A percentile compares a stretch with the other conserved stretches of the same genome.
phyloP scores from a whole-genome alignment of 139 green algal genomes.

The Dunaliella primolecta region DNA sequence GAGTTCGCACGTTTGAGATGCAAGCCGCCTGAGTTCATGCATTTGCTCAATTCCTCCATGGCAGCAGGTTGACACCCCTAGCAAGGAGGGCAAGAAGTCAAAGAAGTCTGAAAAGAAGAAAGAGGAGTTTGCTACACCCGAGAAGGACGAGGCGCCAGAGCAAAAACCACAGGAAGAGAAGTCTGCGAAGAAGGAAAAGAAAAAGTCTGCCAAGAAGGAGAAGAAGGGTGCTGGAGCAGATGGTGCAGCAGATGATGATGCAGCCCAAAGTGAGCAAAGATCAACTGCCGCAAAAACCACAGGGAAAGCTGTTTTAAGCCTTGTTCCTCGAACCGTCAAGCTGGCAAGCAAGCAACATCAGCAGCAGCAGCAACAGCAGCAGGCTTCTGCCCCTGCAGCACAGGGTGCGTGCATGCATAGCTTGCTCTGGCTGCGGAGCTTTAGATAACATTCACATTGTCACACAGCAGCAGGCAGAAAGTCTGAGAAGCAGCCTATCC shows the following conservation, averaged over 20 bases:
- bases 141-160: background rate
- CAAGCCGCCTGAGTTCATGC: too few relatives aligned
- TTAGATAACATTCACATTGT: background rate
- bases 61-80: too few relatives aligned
- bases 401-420: constrained; percentile 1
- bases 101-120: constrained; percentile 13
- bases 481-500: too few relatives aligned
- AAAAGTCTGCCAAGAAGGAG: constrained; percentile 5
- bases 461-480: too few relatives aligned
- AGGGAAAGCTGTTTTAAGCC: background rate
- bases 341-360: background rate
- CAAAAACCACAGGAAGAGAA: constrained; percentile 9
- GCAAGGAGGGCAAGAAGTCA: constrained; percentile 14
- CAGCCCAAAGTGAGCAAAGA: background rate
- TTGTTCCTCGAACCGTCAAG: background rate
- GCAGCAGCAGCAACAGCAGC: background rate
- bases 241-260: background rate
- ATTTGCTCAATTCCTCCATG: too few relatives aligned
- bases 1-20: too few relatives aligned
- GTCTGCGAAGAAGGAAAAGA: constrained; percentile 5
- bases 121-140: constrained; percentile 3
- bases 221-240: constrained; percentile 12
- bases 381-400: background rate
- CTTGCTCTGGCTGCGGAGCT: background rate
- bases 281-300: background rate